Conservation (phyloP, 371 early-diverging fungal species). For the Apophysomyces variabilis region DNA sequence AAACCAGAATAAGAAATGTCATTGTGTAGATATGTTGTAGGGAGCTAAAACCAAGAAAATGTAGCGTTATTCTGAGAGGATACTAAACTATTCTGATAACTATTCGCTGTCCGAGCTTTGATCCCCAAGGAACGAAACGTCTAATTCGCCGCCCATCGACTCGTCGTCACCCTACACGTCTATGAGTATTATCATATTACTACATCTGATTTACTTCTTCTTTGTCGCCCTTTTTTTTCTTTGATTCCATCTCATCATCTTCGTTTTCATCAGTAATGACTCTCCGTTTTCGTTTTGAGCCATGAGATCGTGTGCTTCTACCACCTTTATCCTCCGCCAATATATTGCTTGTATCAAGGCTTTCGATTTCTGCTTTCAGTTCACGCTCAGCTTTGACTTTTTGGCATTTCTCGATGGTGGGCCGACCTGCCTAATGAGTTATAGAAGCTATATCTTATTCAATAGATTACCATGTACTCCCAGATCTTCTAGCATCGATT, state of each 20-base stretch:
- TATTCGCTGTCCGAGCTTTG: slow-evolving; percentile 37
- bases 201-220: neutral
- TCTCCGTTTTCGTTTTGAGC: slow-evolving; percentile 14
- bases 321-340: slow-evolving; percentile 21
- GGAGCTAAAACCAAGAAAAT: no score
- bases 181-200: no score
- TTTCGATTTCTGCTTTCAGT: slow-evolving; percentile 42
- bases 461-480: slow-evolving; percentile 24
- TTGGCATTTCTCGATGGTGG: slow-evolving; percentile 48
- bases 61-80: no score
- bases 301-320: slow-evolving; percentile 17
- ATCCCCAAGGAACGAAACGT: slow-evolving; percentile 37
- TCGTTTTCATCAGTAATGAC: slow-evolving; percentile 21
- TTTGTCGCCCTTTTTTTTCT: slow-evolving; percentile 8
- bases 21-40: no score
- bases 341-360: slow-evolving; percentile 41
- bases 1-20: no score
- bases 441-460: slow-evolving; percentile 13
- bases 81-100: neutral
- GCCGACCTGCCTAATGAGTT: slow-evolving; percentile 27
- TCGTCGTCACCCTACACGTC: neutral
- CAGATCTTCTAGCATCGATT: slow-evolving; percentile 19
- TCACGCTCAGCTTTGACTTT: slow-evolving; percentile 46
- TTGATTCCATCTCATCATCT: slow-evolving; percentile 29
- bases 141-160: slow-evolving; percentile 9